A percentile compares a stretch with the other conserved stretches of the same genome.
phyloP scores from a whole-genome alignment of 2,329 filamentous ascomycete genomes.

The Chaetomium sp. region DNA sequence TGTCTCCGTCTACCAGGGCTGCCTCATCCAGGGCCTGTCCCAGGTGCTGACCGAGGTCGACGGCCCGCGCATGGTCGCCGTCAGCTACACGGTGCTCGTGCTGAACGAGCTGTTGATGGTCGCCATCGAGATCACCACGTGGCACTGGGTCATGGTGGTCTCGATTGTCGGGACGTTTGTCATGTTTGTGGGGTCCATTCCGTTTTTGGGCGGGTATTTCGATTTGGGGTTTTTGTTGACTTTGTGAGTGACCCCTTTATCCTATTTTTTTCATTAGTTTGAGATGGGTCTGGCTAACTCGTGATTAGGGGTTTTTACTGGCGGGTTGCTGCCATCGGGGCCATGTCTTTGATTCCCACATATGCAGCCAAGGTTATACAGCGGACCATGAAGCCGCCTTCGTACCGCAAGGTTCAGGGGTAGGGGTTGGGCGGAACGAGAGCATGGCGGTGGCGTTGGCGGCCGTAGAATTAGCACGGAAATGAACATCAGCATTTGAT shows the following conservation, averaged over 20 bases:
- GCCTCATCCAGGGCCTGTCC: conserved; percentile 91
- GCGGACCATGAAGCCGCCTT: conserved; percentile 84
- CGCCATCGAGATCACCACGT: conserved; percentile 92
- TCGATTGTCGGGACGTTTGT: conserved; percentile 79
- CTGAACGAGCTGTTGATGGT: conserved; percentile 98
- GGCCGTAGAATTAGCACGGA: conserved; percentile 8
- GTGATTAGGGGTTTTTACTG: conserved; percentile 78
- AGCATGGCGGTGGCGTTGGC: conserved; percentile 28
- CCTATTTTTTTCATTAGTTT: neutral
- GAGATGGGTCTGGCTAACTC: conserved; percentile 8
- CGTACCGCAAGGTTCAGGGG: conserved; percentile 88
- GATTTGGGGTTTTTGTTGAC: conserved; percentile 79
- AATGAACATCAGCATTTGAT: conserved; percentile 1
- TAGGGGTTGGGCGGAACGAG: conserved; percentile 40
- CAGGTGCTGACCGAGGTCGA: conserved; percentile 84
- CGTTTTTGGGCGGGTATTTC: conserved; percentile 88
- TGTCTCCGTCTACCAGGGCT: conserved; percentile 92
- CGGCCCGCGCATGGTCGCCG: conserved; percentile 75
- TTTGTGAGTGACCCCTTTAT: conserved; percentile 50
- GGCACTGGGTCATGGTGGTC: conserved; percentile 91
- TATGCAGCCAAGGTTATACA: conserved; percentile 85
- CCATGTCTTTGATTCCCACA: conserved; percentile 80
- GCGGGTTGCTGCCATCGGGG: conserved; percentile 78
- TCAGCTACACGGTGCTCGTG: conserved; percentile 89
- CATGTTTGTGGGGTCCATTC: conserved; percentile 79